Evolutionary conservation across 2,329 filamentous ascomycete species (phyloP).

Genomic region (Monilinia fructicola): DNA sequence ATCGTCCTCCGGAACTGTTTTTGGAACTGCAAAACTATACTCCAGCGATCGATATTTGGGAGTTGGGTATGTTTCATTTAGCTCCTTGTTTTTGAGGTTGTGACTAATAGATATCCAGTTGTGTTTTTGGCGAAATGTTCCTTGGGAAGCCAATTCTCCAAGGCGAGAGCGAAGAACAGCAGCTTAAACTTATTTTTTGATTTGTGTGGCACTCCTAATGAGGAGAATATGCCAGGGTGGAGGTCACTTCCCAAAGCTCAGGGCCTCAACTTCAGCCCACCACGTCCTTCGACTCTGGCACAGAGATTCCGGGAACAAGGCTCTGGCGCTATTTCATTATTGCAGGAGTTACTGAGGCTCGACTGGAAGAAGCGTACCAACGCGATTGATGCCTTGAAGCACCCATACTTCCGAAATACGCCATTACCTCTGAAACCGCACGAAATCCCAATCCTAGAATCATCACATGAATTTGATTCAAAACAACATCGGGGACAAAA

Average conservation of each 20-base stretch:
- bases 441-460: conserved; percentile 88
- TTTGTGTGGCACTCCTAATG: conserved; percentile 83
- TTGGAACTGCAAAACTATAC: conserved; percentile 88
- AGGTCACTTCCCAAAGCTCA: conserved; percentile 78
- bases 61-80: conserved; percentile 68
- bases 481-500: conserved; percentile 86
- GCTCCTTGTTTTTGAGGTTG: conserved; percentile 24
- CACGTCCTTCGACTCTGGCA: conserved; percentile 63
- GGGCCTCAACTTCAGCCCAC: conserved; percentile 59
- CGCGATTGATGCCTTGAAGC: conserved; percentile 87
- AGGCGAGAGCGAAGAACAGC: conserved; percentile 83
- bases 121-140: conserved; percentile 98
- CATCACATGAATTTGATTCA: conserved; percentile 94
- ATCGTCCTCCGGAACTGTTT: conserved; percentile 88
- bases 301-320: conserved; percentile 74
- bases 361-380: conserved; percentile 90
- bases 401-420: conserved; percentile 81
- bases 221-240: conserved; percentile 93
- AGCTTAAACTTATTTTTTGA: conserved; percentile 95
- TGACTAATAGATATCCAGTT: conserved; percentile 52
- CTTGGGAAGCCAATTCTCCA: conserved; percentile 88
- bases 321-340: conserved; percentile 70
- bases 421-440: conserved; percentile 79
- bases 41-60: conserved; percentile 98
- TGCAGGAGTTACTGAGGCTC: conserved; percentile 79